Conservation (phyloP, 257 asterid genomes). For the Forsythia suspensa region DNA sequence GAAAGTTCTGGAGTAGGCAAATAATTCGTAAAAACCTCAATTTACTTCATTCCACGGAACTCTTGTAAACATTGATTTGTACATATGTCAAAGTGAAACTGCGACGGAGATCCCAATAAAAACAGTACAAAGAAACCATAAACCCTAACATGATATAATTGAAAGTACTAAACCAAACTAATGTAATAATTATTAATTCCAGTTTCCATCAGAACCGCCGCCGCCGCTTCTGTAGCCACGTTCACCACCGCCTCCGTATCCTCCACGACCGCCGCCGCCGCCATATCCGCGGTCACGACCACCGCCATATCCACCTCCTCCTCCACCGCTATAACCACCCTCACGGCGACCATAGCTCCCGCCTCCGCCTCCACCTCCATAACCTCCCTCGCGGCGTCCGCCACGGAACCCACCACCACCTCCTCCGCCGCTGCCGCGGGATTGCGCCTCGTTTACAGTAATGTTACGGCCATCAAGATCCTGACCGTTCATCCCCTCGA, state of each 20-base stretch:
- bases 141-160: neutral
- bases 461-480: constrained; percentile 84
- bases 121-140: neutral
- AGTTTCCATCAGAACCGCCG: constrained; percentile 17
- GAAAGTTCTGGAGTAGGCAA: neutral
- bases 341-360: constrained; percentile 16
- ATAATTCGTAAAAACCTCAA: neutral
- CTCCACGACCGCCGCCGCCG: constrained; percentile 30
- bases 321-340: constrained; percentile 6
- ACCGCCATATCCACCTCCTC: constrained; percentile 13
- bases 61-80: neutral
- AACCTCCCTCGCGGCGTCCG: constrained; percentile 34
- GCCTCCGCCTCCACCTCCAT: constrained; percentile 26
- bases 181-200: neutral
- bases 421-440: constrained; percentile 66
- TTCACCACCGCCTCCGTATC: constrained; percentile 28
- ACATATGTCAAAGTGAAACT: neutral
- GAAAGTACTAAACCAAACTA: neutral
- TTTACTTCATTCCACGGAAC: neutral
- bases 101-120: neutral
- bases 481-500: constrained; percentile 83
- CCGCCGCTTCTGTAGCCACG: constrained; percentile 35
- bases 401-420: constrained; percentile 47
- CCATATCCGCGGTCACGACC: constrained; percentile 21
- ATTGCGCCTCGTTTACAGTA: constrained; percentile 91